Conservation (phyloP, 441 rosid genomes). For the Metrosideros polymorpha region DNA sequence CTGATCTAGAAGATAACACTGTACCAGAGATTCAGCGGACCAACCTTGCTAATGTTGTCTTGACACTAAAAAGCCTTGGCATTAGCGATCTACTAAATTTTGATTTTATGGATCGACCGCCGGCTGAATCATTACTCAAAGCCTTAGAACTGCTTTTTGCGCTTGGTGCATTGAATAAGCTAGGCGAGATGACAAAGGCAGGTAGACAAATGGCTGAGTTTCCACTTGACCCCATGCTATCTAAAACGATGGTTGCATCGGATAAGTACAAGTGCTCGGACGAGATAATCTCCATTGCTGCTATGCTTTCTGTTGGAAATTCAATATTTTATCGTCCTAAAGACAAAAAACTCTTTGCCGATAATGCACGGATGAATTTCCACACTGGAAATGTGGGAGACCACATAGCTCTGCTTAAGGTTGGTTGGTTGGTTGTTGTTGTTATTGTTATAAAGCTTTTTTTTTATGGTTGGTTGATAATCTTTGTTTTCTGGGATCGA, state of each 20-base stretch:
- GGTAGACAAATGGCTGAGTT: conserved; percentile 98
- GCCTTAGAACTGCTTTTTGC: conserved; percentile 89
- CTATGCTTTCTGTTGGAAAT: conserved; percentile 93
- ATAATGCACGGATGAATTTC: conserved; percentile 92
- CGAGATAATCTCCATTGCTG: conserved; percentile 81
- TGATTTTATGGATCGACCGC: conserved; percentile 99
- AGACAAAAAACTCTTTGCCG: conserved; percentile 96
- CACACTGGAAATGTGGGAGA: conserved; percentile 94
- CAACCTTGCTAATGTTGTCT: conserved; percentile 90
- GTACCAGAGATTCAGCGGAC: conserved; percentile 95
- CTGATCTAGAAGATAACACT: conserved; percentile 87
- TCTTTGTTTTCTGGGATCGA: not conserved
- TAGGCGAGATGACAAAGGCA: conserved; percentile 87
- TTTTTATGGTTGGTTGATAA: not conserved
- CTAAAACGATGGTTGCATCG: conserved; percentile 95
- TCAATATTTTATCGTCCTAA: conserved; percentile 96
- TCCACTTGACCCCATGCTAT: conserved; percentile 91
- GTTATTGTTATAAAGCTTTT: not conserved
- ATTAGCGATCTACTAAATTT: conserved; percentile 85
- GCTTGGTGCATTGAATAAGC: conserved; percentile 81
- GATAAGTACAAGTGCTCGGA: conserved; percentile 91
- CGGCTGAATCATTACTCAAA: conserved; percentile 90
- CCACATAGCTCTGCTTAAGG: conserved; percentile 93
- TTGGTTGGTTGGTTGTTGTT: conserved; percentile 13
- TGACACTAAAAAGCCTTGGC: conserved; percentile 93